These are phyloP conservation scores for Kalmanozyma brasiliensis DNA, from an alignment of 1,284 basidiomycete genomes.

Conservation along the genomic window DNA sequence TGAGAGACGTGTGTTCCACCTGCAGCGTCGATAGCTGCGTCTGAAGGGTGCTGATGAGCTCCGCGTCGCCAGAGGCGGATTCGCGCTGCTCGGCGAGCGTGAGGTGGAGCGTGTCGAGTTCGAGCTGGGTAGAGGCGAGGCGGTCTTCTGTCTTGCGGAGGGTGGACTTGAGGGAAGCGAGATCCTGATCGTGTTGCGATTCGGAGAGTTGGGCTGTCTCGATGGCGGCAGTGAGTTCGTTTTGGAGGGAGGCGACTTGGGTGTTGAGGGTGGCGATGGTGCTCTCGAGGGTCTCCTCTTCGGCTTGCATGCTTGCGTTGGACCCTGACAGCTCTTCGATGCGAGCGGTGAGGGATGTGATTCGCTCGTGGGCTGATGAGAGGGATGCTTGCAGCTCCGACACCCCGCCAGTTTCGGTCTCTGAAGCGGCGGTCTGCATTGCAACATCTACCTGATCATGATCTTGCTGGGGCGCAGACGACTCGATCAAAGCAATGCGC, in stretches of 20 bases:
- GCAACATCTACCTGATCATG: neutral
- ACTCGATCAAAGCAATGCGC: neutral
- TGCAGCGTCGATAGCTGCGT: slow-evolving; percentile 5
- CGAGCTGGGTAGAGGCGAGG: neutral
- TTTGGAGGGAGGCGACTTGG: neutral
- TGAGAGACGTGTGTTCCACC: neutral
- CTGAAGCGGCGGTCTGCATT: neutral
- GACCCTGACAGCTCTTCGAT: neutral
- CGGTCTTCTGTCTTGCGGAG: slow-evolving; percentile 15
- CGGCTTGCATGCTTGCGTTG: neutral
- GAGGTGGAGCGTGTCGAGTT: slow-evolving; percentile 7
- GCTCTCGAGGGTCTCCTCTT: neutral
- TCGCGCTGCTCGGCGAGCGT: slow-evolving; percentile 35
- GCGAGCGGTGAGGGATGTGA: neutral
- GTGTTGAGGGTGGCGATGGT: neutral
- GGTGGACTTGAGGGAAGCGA: neutral
- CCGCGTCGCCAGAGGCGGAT: slow-evolving; percentile 7
- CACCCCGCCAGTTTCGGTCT: neutral
- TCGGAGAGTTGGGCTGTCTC: neutral
- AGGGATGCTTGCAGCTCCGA: neutral
- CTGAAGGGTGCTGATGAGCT: slow-evolving; percentile 17
- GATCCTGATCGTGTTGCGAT: slow-evolving; percentile 8
- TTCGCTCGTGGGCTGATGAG: neutral
- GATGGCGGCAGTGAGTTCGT: neutral
- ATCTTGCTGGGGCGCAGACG: neutral